A percentile compares a stretch with the other conserved stretches of the same genome.
phyloP scores from a whole-genome alignment of 2,329 filamentous ascomycete genomes.

The Aspergillus fumigatiaffinis region DNA sequence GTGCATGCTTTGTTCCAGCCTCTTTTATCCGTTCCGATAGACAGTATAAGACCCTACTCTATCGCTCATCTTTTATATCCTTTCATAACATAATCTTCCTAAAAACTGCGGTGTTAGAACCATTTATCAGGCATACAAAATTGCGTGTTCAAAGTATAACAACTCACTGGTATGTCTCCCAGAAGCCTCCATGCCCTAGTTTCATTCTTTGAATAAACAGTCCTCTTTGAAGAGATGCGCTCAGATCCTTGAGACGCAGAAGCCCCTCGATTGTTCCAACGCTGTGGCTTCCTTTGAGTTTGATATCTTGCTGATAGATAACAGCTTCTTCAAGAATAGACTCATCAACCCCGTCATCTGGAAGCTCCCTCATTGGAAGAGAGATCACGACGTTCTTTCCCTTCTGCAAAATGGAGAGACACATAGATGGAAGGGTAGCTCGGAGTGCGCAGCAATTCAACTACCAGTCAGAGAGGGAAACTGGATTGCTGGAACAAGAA shows the following conservation, averaged over 20 bases:
- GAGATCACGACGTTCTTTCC: not conserved
- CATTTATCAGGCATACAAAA: not conserved
- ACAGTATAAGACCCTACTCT: not conserved
- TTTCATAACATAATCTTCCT: not conserved
- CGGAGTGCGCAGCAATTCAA: not conserved
- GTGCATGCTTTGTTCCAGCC: not conserved
- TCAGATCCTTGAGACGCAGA: not conserved
- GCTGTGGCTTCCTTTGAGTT: not conserved
- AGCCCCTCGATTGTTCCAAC: not conserved
- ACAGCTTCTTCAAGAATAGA: not conserved
- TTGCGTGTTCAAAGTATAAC: not conserved
- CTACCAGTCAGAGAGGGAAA: not conserved
- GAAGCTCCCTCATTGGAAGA: not conserved
- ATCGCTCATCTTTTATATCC: not conserved
- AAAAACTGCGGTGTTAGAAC: not conserved
- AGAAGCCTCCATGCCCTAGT: not conserved
- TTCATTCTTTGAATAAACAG: not conserved
- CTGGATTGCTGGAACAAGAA: not conserved
- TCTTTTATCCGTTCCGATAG: not conserved
- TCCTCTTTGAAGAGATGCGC: not conserved
- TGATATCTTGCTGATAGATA: not conserved
- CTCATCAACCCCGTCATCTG: not conserved
- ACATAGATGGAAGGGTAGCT: not conserved
- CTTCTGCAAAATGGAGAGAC: not conserved
- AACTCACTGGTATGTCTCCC: not conserved